Evolutionary conservation across 129 eudicot species (phyloP).

Genomic region (Chrysanthemum lavandulifolium): DNA sequence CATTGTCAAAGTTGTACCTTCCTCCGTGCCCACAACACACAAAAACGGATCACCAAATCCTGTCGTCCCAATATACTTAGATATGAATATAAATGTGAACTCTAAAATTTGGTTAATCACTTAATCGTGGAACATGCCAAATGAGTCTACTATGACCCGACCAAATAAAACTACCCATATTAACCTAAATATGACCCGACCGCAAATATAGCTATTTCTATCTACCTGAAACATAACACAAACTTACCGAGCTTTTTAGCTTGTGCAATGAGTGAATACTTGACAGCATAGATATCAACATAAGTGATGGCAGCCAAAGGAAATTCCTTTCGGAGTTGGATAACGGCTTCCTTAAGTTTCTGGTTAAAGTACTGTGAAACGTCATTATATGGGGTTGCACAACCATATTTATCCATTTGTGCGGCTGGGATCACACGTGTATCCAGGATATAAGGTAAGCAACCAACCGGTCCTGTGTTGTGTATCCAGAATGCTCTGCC

Average conservation of each 20-base stretch:
- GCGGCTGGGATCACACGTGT: conserved; percentile 36
- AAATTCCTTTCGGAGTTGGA: conserved; percentile 52
- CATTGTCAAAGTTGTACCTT: conserved; percentile 59
- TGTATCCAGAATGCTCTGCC: conserved; percentile 77
- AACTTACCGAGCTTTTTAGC: conserved; percentile 55
- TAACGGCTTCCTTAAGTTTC: conserved; percentile 44
- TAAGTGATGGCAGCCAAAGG: conserved; percentile 67
- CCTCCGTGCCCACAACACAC: conserved; percentile 89
- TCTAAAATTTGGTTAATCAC: no score
- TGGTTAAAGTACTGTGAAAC: conserved; percentile 55
- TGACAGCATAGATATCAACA: conserved; percentile 64
- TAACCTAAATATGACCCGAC: no score
- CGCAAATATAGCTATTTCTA: no score
- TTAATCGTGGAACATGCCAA: neutral
- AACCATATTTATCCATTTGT: conserved; percentile 61
- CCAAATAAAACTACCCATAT: no score
- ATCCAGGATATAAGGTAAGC: conserved; percentile 65
- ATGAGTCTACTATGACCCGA: neutral
- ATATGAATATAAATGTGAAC: no score
- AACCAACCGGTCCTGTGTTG: conserved; percentile 84
- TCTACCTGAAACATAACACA: neutral
- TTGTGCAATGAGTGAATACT: conserved; percentile 56
- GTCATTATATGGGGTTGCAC: conserved; percentile 55
- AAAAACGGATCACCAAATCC: conserved; percentile 75
- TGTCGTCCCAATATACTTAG: conserved; percentile 18